A percentile compares a stretch with the other conserved stretches of the same genome.
phyloP scores from a whole-genome alignment of 805 yeast genomes.

The Zygosaccharomyces bailii region DNA sequence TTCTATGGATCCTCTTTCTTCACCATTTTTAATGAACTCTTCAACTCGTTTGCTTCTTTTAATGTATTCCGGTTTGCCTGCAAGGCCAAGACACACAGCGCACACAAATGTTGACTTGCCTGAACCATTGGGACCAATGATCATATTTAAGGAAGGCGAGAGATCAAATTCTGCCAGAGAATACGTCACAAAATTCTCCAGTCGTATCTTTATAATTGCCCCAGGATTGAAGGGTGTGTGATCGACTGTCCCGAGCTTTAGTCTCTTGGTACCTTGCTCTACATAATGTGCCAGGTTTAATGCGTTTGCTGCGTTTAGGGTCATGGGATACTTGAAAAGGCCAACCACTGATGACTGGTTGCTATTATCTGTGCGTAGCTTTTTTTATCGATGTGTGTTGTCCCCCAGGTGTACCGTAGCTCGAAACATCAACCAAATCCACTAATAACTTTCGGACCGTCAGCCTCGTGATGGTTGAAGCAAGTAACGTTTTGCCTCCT shows the following conservation, averaged over 20 bases:
- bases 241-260: conserved; percentile 14
- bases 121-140: conserved; percentile 95
- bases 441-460: no score
- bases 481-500: no score
- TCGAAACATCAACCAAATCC: no score
- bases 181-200: conserved; percentile 69
- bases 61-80: conserved; percentile 69
- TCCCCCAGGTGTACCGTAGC: no score
- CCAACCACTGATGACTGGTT: no score
- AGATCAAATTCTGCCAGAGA: conserved; percentile 64
- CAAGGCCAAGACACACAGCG: conserved; percentile 85
- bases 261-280: conserved; percentile 14
- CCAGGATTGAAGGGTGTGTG: conserved; percentile 42
- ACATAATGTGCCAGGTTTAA: conserved; percentile 2
- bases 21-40: conserved; percentile 73
- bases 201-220: conserved; percentile 49
- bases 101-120: conserved; percentile 93
- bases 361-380: no score
- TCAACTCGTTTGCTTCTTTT: conserved; percentile 61
- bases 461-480: no score
- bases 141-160: conserved; percentile 83
- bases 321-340: no score
- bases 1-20: conserved; percentile 36
- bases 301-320: not conserved
- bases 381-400: no score